phyloP scores from a whole-genome alignment of 2,329 filamentous ascomycete species.

The Pezicula carpinea region DNA sequence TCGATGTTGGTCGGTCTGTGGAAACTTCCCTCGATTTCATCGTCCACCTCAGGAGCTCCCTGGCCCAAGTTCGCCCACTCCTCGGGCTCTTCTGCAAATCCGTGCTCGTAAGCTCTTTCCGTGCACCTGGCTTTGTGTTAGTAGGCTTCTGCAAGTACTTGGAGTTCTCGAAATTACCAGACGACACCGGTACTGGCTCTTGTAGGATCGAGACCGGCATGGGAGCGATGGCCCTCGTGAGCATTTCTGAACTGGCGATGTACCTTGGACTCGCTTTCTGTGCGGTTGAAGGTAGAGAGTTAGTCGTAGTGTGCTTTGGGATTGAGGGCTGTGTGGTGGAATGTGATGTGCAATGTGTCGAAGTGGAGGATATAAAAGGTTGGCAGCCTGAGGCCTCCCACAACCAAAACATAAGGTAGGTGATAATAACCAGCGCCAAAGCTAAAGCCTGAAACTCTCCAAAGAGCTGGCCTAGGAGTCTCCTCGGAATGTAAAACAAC shows the following conservation, averaged over 20 bases:
- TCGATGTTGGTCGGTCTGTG: slow-evolving; percentile 74
- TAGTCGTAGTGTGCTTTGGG: background rate
- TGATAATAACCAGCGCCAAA: no score
- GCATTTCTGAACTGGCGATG: slow-evolving; percentile 86
- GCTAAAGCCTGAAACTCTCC: no score
- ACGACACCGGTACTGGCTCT: slow-evolving; percentile 90
- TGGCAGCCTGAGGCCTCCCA: no score
- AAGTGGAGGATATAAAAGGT: no score
- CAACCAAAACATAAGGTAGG: no score
- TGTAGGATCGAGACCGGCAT: slow-evolving; percentile 84
- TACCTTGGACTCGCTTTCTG: slow-evolving; percentile 78
- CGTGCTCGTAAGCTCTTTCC: slow-evolving; percentile 82
- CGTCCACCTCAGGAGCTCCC: slow-evolving; percentile 89
- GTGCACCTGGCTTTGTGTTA: slow-evolving; percentile 62
- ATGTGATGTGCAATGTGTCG: background rate
- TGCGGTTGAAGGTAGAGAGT: background rate
- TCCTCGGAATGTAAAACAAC: no score
- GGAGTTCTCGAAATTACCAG: no score
- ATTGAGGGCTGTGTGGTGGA: background rate
- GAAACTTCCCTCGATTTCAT: slow-evolving; percentile 88
- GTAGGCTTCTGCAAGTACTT: no score
- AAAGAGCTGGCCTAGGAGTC: no score
- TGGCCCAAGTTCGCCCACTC: slow-evolving; percentile 92
- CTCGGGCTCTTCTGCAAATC: slow-evolving; percentile 76
- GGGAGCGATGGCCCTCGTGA: slow-evolving; percentile 85